phyloP scores from a whole-genome alignment of 768 basidiomycete genomes.

The Russula compacta region DNA sequence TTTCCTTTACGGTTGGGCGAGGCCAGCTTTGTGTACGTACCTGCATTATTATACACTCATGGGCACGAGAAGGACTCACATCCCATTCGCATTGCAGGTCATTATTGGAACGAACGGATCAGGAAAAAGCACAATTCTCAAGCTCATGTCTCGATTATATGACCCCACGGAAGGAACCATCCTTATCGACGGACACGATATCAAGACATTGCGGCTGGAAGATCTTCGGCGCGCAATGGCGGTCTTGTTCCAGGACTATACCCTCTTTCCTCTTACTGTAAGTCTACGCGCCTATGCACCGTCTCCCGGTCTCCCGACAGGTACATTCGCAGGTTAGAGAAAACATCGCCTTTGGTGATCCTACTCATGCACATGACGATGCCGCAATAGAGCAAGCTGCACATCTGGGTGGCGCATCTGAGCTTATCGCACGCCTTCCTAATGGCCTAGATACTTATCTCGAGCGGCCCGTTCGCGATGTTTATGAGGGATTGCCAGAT shows the following conservation, averaged over 20 bases:
- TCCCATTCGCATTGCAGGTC: slow-evolving; percentile 33
- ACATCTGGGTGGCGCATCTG: slow-evolving; percentile 56
- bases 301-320: neutral
- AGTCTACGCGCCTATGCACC: slow-evolving; percentile 20
- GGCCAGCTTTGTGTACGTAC: slow-evolving; percentile 65
- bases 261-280: slow-evolving; percentile 68
- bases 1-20: slow-evolving; percentile 59
- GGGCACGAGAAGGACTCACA: neutral
- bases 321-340: slow-evolving; percentile 48
- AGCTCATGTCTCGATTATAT: slow-evolving; percentile 62
- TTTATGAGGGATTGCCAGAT: slow-evolving; percentile 56
- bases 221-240: slow-evolving; percentile 60
- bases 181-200: slow-evolving; percentile 54
- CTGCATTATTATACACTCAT: neutral
- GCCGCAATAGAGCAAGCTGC: slow-evolving; percentile 60
- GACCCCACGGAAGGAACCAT: slow-evolving; percentile 63
- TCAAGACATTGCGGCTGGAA: slow-evolving; percentile 47
- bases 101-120: slow-evolving; percentile 76
- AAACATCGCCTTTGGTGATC: slow-evolving; percentile 70
- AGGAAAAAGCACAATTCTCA: slow-evolving; percentile 71
- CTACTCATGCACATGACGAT: slow-evolving; percentile 41
- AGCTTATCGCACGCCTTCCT: slow-evolving; percentile 53
- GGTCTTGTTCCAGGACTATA: slow-evolving; percentile 80
- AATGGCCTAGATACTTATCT: slow-evolving; percentile 66
- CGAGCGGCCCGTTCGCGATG: slow-evolving; percentile 56